Percentiles rank a stretch among this genome's conserved stretches.
These are phyloP conservation scores for Trichoderma parareesei DNA, from an alignment of 495 filamentous ascomycete genomes.

Conservation along the genomic window DNA sequence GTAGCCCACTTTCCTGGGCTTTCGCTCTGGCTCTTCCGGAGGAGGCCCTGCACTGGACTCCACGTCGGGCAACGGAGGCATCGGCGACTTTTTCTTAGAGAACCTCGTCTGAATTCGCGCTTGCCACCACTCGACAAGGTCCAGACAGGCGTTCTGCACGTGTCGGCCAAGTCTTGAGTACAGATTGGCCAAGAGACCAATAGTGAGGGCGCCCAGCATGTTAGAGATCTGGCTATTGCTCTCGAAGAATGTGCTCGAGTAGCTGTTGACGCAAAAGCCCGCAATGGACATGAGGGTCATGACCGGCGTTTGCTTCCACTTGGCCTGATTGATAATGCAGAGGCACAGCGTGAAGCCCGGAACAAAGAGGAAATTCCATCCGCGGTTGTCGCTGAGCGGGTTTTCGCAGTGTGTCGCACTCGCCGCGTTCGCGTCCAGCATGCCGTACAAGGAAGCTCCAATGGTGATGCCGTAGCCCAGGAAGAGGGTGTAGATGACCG, in stretches of 20 bases:
- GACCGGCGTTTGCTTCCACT: conserved; percentile 79
- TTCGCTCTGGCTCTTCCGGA: conserved; percentile 13
- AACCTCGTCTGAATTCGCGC: conserved; percentile 19
- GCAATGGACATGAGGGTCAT: conserved; percentile 75
- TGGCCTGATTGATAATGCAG: conserved; percentile 79
- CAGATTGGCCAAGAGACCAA: conserved; percentile 80
- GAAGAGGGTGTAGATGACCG: conserved; percentile 90
- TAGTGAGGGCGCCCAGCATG: conserved; percentile 76
- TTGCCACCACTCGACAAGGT: conserved; percentile 22
- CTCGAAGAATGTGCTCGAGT: conserved; percentile 60
- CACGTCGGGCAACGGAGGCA: conserved; percentile 1
- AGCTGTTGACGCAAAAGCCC: conserved; percentile 85
- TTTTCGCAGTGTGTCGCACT: conserved; percentile 62
- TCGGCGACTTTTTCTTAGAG: neutral
- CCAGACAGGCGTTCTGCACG: conserved; percentile 22
- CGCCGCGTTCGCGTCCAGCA: conserved; percentile 67
- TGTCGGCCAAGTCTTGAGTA: conserved; percentile 67
- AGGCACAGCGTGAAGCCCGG: conserved; percentile 74
- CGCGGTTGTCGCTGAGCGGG: conserved; percentile 41
- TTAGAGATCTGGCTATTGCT: conserved; percentile 75
- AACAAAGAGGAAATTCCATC: conserved; percentile 69
- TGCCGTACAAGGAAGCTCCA: conserved; percentile 80
- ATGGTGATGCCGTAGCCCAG: conserved; percentile 97
- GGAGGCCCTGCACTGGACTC: conserved; percentile 12
- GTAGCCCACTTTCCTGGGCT: conserved; percentile 39